phyloP scores from a whole-genome alignment of 768 basidiomycete genomes.

The Lyophyllum semitale region DNA sequence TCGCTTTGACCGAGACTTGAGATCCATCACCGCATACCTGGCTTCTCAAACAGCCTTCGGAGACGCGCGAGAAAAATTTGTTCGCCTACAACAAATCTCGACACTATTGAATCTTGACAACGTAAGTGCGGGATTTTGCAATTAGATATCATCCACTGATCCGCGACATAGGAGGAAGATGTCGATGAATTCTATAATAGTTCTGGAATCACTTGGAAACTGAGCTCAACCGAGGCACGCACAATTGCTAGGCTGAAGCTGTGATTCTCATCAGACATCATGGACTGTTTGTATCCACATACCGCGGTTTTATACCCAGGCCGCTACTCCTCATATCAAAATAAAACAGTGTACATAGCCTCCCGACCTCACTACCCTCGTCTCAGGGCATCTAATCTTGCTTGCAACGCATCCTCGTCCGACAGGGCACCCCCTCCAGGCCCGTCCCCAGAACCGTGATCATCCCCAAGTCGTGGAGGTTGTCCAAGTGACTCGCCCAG shows the following conservation, averaged over 20 bases:
- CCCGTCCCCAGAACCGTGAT: slow-evolving; percentile 36
- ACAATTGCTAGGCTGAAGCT: slow-evolving; percentile 63
- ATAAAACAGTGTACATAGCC: slow-evolving; percentile 11
- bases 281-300: not conserved
- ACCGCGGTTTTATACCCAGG: not conserved
- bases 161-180: slow-evolving; percentile 77
- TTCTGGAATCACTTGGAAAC: slow-evolving; percentile 88
- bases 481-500: slow-evolving; percentile 67
- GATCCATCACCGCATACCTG: slow-evolving; percentile 80
- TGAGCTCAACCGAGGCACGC: slow-evolving; percentile 77
- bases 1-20: slow-evolving; percentile 90
- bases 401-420: slow-evolving; percentile 94
- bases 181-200: slow-evolving; percentile 93
- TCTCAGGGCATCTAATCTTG: slow-evolving; percentile 87
- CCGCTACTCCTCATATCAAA: too few species aligned
- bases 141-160: not conserved
- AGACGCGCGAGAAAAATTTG: slow-evolving; percentile 89
- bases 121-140: slow-evolving; percentile 39
- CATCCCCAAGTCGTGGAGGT: slow-evolving; percentile 24
- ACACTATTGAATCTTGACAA: slow-evolving; percentile 87
- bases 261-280: slow-evolving; percentile 20
- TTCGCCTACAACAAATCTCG: slow-evolving; percentile 89
- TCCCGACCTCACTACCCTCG: slow-evolving; percentile 47
- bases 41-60: slow-evolving; percentile 89
- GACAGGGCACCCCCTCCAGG: slow-evolving; percentile 45